phyloP scores from a whole-genome alignment of 306 rosid species.

The Spatholobus suberectus region DNA sequence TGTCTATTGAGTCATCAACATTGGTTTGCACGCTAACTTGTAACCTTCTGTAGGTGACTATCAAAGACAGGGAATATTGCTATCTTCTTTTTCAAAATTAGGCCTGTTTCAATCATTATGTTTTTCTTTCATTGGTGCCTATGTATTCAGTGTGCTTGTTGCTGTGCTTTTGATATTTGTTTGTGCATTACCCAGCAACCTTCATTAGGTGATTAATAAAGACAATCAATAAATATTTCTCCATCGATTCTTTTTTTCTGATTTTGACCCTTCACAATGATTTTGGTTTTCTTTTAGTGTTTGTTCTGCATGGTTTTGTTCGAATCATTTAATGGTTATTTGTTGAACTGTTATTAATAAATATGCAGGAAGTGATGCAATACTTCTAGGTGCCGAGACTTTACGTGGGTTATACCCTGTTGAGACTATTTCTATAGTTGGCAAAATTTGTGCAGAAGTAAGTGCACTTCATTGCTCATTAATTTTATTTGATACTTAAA shows the following conservation, averaged over 20 bases:
- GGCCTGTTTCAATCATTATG: neutral
- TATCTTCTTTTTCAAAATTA: neutral
- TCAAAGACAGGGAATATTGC: neutral
- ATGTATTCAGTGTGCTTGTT: neutral
- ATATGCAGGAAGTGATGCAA: slow-evolving; percentile 93
- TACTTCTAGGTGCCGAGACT: slow-evolving; percentile 98
- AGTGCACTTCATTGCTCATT: slow-evolving; percentile 18
- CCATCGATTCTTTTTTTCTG: neutral
- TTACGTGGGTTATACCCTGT: slow-evolving; percentile 94
- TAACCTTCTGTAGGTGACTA: neutral
- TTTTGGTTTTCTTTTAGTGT: slow-evolving; percentile 14
- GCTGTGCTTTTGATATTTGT: slow-evolving; percentile 10
- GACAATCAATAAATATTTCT: neutral
- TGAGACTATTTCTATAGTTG: slow-evolving; percentile 92
- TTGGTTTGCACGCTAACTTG: slow-evolving; percentile 11
- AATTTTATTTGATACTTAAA: slow-evolving; percentile 30
- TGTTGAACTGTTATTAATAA: slow-evolving; percentile 41
- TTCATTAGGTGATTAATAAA: slow-evolving; percentile 18
- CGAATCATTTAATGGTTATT: slow-evolving; percentile 13
- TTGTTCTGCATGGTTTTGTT: slow-evolving; percentile 23
- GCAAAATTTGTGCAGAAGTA: slow-evolving; percentile 93
- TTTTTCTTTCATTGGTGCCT: neutral
- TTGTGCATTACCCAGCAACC: neutral
- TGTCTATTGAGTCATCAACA: neutral
- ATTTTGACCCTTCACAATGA: neutral